Conservation (phyloP, 2,329 filamentous ascomycete genomes). For the Zasmidium angulare region DNA sequence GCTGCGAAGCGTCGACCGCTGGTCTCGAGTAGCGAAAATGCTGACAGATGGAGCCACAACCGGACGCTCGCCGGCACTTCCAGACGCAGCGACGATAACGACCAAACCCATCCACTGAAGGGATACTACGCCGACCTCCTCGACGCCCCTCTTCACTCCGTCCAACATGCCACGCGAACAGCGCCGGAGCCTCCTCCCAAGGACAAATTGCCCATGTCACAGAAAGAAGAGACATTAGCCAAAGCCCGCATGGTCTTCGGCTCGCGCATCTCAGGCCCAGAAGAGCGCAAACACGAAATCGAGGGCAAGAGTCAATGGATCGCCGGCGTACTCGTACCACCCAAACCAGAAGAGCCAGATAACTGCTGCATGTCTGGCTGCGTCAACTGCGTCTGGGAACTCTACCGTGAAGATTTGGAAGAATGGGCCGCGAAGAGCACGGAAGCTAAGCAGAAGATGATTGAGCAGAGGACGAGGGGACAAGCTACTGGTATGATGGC, state of each 20-base stretch:
- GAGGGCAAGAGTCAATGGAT: conserved; percentile 62
- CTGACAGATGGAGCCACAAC: background rate
- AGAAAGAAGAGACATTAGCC: conserved; percentile 55
- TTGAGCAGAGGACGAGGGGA: conserved; percentile 28
- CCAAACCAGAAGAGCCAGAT: conserved; percentile 83
- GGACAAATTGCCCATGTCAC: conserved; percentile 44
- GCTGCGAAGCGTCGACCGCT: background rate
- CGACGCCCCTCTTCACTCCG: conserved; percentile 19
- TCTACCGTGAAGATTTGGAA: conserved; percentile 87
- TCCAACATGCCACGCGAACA: conserved; percentile 19
- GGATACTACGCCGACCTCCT: conserved; percentile 32
- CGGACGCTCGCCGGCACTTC: background rate
- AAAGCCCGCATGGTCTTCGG: conserved; percentile 76
- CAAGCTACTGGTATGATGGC: conserved; percentile 37
- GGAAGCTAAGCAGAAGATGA: conserved; percentile 60
- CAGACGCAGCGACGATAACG: conserved; percentile 19
- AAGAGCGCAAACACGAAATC: conserved; percentile 63
- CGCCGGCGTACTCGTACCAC: conserved; percentile 79
- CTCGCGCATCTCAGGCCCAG: conserved; percentile 71
- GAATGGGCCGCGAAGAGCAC: conserved; percentile 71
- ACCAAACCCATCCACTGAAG: conserved; percentile 32
- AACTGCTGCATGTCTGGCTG: conserved; percentile 99
- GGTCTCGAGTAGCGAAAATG: background rate
- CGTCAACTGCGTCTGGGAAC: conserved; percentile 95
- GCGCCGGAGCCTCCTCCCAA: conserved; percentile 24